Evolutionary conservation across 2,329 filamentous ascomycete species (phyloP).

Genomic region (Basipetospora chlamydospora): DNA sequence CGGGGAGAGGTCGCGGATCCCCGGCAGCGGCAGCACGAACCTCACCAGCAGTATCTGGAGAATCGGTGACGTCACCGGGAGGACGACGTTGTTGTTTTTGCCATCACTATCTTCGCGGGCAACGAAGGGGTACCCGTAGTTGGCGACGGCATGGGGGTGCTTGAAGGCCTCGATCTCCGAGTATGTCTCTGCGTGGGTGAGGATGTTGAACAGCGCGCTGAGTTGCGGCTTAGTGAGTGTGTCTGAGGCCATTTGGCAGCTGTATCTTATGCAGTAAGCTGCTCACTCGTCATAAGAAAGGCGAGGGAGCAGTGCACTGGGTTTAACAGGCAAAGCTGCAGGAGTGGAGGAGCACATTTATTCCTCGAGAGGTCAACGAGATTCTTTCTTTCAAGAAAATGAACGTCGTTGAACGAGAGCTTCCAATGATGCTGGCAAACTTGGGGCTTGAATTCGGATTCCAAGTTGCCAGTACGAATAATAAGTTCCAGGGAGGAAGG

Average conservation of each 20-base stretch:
- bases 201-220: conserved; percentile 42
- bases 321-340: too few relatives aligned
- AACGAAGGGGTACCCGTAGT: conserved; percentile 57
- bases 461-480: too few relatives aligned
- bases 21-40: conserved; percentile 52
- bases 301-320: too few relatives aligned
- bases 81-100: conserved; percentile 13
- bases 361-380: too few relatives aligned
- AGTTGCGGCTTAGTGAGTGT: conserved; percentile 22
- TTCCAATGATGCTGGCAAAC: too few relatives aligned
- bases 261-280: not conserved
- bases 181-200: conserved; percentile 45
- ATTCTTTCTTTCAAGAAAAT: too few relatives aligned
- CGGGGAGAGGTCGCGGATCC: conserved; percentile 43
- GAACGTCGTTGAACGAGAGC: too few relatives aligned
- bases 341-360: too few relatives aligned
- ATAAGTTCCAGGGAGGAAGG: too few relatives aligned
- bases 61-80: conserved; percentile 38
- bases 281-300: too few relatives aligned
- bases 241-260: not conserved
- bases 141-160: conserved; percentile 43
- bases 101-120: conserved; percentile 10
- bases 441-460: too few relatives aligned
- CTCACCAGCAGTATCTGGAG: conserved; percentile 53
- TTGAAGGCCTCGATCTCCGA: conserved; percentile 62